Evolutionary conservation across 768 basidiomycete genomes (phyloP).

Genomic region (Sporobolomyces pararoseus): DNA sequence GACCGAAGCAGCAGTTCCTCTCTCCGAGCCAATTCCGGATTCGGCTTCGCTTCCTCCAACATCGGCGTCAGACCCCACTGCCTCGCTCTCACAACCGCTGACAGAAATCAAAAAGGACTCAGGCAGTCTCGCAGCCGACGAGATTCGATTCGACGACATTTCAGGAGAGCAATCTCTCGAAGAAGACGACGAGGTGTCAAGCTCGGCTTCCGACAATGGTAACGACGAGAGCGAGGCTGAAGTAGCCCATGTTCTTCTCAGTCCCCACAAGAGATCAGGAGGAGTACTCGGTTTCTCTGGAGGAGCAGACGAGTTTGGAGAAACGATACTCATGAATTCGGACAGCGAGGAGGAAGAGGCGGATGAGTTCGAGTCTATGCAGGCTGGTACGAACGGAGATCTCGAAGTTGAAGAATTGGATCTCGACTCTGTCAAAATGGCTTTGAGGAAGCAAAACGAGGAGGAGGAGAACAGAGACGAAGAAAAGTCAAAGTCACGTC

Average conservation of each 20-base stretch:
- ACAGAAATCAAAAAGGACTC: no score
- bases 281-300: slow-evolving; percentile 15
- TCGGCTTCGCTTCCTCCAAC: neutral
- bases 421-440: neutral
- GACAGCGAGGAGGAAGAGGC: neutral
- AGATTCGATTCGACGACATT: slow-evolving; percentile 25
- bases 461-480: neutral
- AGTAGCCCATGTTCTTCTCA: neutral
- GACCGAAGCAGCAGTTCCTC: neutral
- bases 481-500: neutral
- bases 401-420: slow-evolving; percentile 2
- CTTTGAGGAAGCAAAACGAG: neutral
- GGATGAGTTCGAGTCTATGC: neutral
- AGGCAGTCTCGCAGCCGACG: neutral
- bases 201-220: neutral
- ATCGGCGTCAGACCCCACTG: neutral
- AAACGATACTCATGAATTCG: neutral
- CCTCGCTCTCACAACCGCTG: no score
- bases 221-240: slow-evolving; percentile 7
- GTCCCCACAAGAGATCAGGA: neutral
- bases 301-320: slow-evolving; percentile 4
- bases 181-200: neutral
- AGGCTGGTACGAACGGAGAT: neutral
- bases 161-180: neutral
- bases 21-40: neutral